phyloP scores from a whole-genome alignment of 345 rosid genomes.

The Boechera divaricarpa region DNA sequence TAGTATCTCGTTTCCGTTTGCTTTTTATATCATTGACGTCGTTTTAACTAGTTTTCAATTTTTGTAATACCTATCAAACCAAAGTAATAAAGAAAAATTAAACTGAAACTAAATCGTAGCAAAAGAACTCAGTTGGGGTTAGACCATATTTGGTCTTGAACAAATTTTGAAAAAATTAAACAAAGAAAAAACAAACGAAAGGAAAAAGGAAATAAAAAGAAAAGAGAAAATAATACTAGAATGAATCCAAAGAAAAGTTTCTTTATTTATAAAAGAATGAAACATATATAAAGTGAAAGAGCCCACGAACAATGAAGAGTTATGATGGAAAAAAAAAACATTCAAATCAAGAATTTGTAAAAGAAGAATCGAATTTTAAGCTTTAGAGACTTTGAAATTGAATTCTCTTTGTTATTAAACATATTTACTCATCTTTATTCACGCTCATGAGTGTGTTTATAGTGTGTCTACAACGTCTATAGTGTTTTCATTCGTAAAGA shows the following conservation, averaged over 20 bases:
- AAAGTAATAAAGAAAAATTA: too few species aligned
- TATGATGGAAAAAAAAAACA: slow-evolving; percentile 13
- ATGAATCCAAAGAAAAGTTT: background rate
- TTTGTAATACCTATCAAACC: background rate
- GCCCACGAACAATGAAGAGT: slow-evolving; percentile 7
- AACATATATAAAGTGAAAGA: slow-evolving; percentile 8
- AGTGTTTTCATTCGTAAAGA: background rate
- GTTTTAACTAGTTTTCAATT: background rate
- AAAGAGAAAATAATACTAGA: background rate
- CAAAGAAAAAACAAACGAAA: background rate
- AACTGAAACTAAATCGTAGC: background rate
- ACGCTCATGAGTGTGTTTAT: background rate
- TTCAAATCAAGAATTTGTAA: slow-evolving; percentile 6
- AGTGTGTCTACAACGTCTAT: background rate
- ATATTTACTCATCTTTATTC: background rate
- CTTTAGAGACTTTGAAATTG: slow-evolving; percentile 25
- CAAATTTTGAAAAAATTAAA: background rate
- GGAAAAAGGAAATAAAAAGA: background rate
- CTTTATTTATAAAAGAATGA: slow-evolving; percentile 16
- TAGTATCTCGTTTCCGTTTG: background rate
- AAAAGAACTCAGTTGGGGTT: background rate
- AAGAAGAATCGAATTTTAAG: slow-evolving; percentile 29
- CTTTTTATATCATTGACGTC: background rate
- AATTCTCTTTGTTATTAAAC: slow-evolving; percentile 18
- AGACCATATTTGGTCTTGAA: background rate